phyloP scores from a whole-genome alignment of 495 filamentous ascomycete species.

The Aspergillus affinis region DNA sequence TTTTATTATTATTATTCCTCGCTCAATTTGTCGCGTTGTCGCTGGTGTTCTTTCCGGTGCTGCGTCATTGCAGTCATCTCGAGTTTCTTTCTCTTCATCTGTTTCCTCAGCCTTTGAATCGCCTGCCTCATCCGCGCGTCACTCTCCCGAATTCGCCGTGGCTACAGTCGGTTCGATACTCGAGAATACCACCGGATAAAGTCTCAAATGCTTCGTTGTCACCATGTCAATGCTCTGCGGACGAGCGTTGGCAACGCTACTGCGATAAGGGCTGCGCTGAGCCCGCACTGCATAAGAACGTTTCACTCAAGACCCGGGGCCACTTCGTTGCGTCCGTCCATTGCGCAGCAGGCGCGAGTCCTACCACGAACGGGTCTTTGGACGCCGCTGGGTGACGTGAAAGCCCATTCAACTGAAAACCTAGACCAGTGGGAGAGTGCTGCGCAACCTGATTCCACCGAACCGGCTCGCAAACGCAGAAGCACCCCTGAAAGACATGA shows the following conservation, averaged over 20 bases:
- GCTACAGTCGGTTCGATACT: background rate
- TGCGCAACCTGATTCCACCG: background rate
- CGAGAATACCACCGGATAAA: background rate
- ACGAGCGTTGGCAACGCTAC: constrained; percentile 10
- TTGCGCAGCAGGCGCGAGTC: background rate
- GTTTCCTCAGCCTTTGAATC: background rate
- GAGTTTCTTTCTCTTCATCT: background rate
- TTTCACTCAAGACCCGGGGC: background rate
- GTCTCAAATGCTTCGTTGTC: constrained; percentile 26
- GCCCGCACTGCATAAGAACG: constrained; percentile 11
- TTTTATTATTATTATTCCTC: background rate
- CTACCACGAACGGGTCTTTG: background rate
- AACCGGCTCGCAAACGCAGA: background rate
- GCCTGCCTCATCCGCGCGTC: background rate
- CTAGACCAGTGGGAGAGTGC: background rate
- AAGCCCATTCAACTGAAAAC: constrained; percentile 1
- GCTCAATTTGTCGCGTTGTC: background rate
- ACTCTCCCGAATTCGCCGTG: background rate
- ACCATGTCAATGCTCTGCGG: constrained; percentile 22
- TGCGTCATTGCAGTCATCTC: background rate
- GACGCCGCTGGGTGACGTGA: background rate
- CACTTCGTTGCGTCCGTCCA: background rate
- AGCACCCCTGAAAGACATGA: background rate
- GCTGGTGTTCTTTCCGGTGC: background rate
- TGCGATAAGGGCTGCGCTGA: constrained; percentile 13